Base-by-base conservation (phyloP, 2,329 filamentous ascomycete genomes). In the Colletotrichum filicis region DNA sequence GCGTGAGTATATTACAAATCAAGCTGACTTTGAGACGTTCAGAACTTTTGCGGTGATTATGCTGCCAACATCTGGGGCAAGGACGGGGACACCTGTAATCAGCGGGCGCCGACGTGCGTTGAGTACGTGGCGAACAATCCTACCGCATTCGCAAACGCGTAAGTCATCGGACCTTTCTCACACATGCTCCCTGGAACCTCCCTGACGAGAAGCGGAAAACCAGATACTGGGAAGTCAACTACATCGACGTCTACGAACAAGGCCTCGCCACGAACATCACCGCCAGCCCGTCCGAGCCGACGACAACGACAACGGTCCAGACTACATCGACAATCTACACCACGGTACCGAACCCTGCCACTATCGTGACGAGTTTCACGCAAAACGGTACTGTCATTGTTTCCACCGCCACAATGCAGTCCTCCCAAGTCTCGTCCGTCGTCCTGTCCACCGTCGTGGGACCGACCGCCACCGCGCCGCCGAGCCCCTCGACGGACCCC, bases 41-140 rank as follows among this genome's bases (percentile, higher is more conserved):
- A 87, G 85, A 86, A 93, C 64, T 94, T 97, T 80, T 97, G 94
- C 78, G 94, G 94, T 30, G 90, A 92, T 77, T 95, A 93, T 87
- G 93, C 92, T 0, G 91, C 81, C 55, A 80, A 80, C 5, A 78
- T 82, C 19, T 88, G 87, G 87, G 80, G 79, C 22, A 76, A 76
- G 5, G 76, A 79, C 14, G 67, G 62, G 19, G 82, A 84, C 19
- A 78, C 82, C 16, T 88, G 85, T 75, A 77, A 77, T 68, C 69
- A 76, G 11, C 79, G 82, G n/a, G 85, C 85, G 0, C 76, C 83
- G 5, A 86, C 85, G 3, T 88, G 87, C 74, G 74, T 79, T 26
- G 83, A 87, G 65, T 88, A 83, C 75, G 87, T 89, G 12, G 85
- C 83, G 19, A 79, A 78, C 1, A 85, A 86, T 67, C 87, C 87